Percentiles rank a stretch among this genome's conserved stretches.
phyloP scores from a whole-genome alignment of 139 green algal species.

The Closterium sp. region DNA sequence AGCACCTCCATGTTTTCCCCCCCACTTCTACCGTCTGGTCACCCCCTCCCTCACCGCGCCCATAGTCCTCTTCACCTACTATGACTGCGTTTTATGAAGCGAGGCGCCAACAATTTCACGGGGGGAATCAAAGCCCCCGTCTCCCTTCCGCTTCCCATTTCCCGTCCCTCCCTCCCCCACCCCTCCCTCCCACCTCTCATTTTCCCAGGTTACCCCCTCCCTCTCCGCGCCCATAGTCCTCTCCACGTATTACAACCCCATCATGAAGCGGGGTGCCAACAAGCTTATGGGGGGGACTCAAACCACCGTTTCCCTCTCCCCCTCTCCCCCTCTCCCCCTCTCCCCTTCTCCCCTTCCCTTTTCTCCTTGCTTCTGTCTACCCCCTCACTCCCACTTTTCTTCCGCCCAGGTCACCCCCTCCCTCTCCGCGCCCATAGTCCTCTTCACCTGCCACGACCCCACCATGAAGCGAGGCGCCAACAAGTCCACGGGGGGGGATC shows the following conservation, averaged over 20 bases:
- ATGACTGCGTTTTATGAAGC: constrained; percentile 95
- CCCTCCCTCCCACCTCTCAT: no score
- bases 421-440: constrained; percentile 81
- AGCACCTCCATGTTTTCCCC: no score
- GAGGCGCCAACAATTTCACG: constrained; percentile 83
- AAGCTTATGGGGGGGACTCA: constrained; percentile 82
- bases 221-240: constrained; percentile 86
- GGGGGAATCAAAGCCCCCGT: no score
- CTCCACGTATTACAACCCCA: constrained; percentile 99
- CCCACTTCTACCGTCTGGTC: no score
- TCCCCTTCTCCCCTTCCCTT: background rate
- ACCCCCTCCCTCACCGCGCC: constrained; percentile 72
- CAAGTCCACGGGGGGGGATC: constrained; percentile 77
- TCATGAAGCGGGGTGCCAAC: constrained; percentile 82
- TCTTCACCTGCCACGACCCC: constrained; percentile 99
- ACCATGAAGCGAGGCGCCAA: constrained; percentile 86
- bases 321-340: background rate
- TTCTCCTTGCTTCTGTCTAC: no score
- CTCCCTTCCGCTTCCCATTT: background rate
- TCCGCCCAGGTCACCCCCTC: constrained; percentile 47
- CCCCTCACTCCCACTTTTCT: no score
- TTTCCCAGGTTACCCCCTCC: constrained; percentile 47
- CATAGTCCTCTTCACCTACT: constrained; percentile 97
- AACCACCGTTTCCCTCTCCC: no score
- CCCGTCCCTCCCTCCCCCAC: background rate